Conservation (phyloP, 805 yeast species). For the Wickerhamomyces bovis region DNA sequence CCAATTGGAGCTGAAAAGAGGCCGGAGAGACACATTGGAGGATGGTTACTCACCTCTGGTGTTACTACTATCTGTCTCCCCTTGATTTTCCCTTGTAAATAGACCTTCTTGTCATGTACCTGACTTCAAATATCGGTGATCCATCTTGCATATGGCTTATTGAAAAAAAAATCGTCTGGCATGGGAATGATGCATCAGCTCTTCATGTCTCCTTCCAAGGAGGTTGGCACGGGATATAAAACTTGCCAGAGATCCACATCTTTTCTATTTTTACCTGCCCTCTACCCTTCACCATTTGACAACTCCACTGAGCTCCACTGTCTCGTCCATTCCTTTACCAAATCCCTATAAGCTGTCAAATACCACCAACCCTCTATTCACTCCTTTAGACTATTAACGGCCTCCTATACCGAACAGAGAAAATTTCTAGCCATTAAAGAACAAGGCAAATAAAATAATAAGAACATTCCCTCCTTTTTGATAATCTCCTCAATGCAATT, state of each 20-base stretch:
- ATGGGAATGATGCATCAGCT: background rate
- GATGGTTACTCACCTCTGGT: too few relatives aligned
- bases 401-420: background rate
- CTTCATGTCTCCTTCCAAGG: background rate
- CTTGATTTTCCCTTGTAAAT: too few relatives aligned
- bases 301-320: background rate
- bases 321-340: background rate
- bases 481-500: constrained; percentile 16
- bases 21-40: too few relatives aligned
- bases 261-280: background rate
- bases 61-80: too few relatives aligned
- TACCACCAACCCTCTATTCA: background rate
- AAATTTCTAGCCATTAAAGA: background rate
- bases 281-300: background rate
- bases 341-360: background rate
- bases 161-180: background rate
- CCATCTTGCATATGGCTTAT: too few relatives aligned
- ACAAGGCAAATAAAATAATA: too few relatives aligned
- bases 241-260: background rate
- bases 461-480: background rate
- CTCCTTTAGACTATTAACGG: background rate
- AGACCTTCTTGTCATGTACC: too few relatives aligned
- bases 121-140: too few relatives aligned
- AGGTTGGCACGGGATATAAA: background rate
- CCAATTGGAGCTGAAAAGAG: too few relatives aligned